Conservation (phyloP, 352 stramenopile species). For the Blastocystis sp. region DNA sequence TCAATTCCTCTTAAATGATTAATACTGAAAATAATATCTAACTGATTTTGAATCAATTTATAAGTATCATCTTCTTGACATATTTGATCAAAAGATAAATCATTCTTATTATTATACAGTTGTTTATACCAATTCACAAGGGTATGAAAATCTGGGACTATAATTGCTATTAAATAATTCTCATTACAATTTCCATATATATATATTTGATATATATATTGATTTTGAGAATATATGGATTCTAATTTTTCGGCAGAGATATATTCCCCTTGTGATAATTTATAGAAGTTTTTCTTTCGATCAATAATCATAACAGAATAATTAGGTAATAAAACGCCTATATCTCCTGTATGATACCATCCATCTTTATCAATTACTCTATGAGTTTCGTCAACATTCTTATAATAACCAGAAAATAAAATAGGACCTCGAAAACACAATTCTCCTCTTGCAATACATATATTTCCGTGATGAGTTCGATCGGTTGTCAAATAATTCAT, state of each 20-base stretch:
- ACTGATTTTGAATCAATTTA: slow-evolving; percentile 7
- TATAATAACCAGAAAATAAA: slow-evolving; percentile 11
- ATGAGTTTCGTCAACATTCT: not conserved
- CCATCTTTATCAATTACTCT: slow-evolving; percentile 5
- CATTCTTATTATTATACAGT: too few species aligned
- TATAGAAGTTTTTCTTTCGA: slow-evolving; percentile 10
- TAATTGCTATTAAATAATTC: too few species aligned
- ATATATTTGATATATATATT: slow-evolving; percentile 2
- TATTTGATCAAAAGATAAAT: too few species aligned
- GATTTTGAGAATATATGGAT: not conserved
- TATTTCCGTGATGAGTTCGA: not conserved
- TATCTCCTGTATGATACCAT: slow-evolving; percentile 4
- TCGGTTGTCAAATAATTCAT: slow-evolving; percentile 2
- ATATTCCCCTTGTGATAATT: not conserved
- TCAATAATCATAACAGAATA: slow-evolving; percentile 17
- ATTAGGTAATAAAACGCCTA: not conserved
- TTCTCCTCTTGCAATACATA: not conserved
- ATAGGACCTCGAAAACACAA: not conserved
- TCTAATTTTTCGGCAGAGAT: slow-evolving; percentile 3
- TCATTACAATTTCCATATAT: slow-evolving; percentile 2
- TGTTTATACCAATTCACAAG: too few species aligned
- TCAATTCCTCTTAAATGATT: not conserved
- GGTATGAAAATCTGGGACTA: too few species aligned
- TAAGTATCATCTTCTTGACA: too few species aligned
- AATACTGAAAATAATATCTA: not conserved